phyloP scores from a whole-genome alignment of 305 asterid genomes.

The Euphrasia arctica region DNA sequence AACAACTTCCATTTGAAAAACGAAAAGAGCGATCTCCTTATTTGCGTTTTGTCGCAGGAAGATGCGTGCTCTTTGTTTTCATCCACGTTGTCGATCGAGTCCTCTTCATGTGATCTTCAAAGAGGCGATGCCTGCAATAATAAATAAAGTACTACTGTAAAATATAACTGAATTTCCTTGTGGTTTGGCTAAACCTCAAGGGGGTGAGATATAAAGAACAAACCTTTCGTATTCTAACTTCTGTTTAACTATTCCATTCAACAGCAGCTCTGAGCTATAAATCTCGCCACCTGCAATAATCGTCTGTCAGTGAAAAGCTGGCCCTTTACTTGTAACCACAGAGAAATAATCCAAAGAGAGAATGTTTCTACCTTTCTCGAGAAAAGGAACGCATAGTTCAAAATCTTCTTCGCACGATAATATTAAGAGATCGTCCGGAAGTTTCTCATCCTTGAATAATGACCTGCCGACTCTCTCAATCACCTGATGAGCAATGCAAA shows the following conservation, averaged over 20 bases:
- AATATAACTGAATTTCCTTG: too few relatives aligned
- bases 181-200: neutral
- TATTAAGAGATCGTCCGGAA: slow-evolving; percentile 70
- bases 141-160: too few relatives aligned
- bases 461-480: slow-evolving; percentile 86
- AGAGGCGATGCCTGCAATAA: slow-evolving; percentile 63
- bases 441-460: slow-evolving; percentile 44
- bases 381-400: slow-evolving; percentile 70
- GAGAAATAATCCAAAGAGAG: slow-evolving; percentile 5
- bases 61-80: slow-evolving; percentile 43
- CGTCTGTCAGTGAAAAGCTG: slow-evolving; percentile 8
- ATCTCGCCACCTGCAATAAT: slow-evolving; percentile 63
- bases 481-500: slow-evolving; percentile 44
- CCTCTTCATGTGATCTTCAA: slow-evolving; percentile 58
- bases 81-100: slow-evolving; percentile 82
- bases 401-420: slow-evolving; percentile 93
- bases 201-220: slow-evolving; percentile 12
- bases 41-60: slow-evolving; percentile 28
- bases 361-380: slow-evolving; percentile 70
- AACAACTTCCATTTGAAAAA: neutral
- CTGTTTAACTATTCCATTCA: slow-evolving; percentile 93
- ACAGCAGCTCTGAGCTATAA: slow-evolving; percentile 87
- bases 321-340: slow-evolving; percentile 4
- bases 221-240: slow-evolving; percentile 86
- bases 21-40: slow-evolving; percentile 1